Evolutionary conservation across 805 yeast species (phyloP), one percentile per base, ranked within the genome.

Genomic region (Saturnispora halmiae): DNA sequence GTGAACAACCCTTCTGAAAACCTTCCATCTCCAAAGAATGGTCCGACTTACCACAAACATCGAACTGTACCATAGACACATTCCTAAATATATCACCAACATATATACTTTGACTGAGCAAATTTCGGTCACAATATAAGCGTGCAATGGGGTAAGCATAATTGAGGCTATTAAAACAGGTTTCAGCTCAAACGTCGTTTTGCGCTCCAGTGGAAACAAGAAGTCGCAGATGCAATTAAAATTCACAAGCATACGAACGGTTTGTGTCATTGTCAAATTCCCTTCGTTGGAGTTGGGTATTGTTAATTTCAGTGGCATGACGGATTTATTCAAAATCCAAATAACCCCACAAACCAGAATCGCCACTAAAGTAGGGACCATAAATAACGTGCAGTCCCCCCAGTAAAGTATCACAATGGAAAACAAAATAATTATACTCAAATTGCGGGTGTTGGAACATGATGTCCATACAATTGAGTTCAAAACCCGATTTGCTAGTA

Each of bases 381-480:
- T 42, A 24, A 66, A 48, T 28, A 53, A 43, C 20, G 65, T 54
- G 19, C 69, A 43, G 8, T 51, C 29, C 4, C 55, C 43, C 79
- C 79, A 73, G 46, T 70, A 64, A 50, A 64, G 47, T 11, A 72
- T 65, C 1, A 65, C 59, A 46, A 66, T 69, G 1, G 52, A 45
- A 4, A 65, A 64, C 25, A 71, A 58, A 1, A 65, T 28, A 6
- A 73, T 50, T 8, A 31, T 31, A 15, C 19, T 31, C 42, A 71
- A 64, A 48, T 72, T 74, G 44, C 60, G 60, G 47, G 69, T 71
- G 8, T 69, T 56, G 41, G 71, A 72, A 4, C 63, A 69, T 44
- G 72, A 71, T 1, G 80, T 73, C 80, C 80, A 74, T 1, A 79
- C 72, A 16, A 72, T 45, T 11, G 70, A 53, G 29, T 70, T 70